Conservation (phyloP, 768 basidiomycete species). For the Russula dissimulans region DNA sequence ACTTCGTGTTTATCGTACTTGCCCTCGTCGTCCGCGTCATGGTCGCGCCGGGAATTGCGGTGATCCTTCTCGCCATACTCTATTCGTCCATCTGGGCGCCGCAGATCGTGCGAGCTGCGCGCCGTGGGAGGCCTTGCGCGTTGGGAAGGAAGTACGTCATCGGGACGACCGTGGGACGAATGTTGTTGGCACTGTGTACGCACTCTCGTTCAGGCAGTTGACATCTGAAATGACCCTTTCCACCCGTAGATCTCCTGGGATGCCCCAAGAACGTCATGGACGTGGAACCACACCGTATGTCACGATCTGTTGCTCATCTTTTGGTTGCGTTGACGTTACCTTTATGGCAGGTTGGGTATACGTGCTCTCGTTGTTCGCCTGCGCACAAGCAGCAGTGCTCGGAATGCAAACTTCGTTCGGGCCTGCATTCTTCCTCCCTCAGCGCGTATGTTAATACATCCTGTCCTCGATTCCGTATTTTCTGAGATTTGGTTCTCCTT, state of each 20-base stretch:
- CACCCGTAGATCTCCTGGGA: slow-evolving; percentile 59
- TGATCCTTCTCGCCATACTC: slow-evolving; percentile 54
- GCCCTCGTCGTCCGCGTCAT: slow-evolving; percentile 69
- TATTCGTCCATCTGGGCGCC: slow-evolving; percentile 82
- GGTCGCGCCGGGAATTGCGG: slow-evolving; percentile 52
- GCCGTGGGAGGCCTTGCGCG: slow-evolving; percentile 61
- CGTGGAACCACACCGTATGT: slow-evolving; percentile 56
- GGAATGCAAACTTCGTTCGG: slow-evolving; percentile 69
- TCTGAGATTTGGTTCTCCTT: not conserved
- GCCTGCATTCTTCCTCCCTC: slow-evolving; percentile 67
- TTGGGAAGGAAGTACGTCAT: slow-evolving; percentile 62
- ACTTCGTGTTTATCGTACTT: slow-evolving; percentile 57
- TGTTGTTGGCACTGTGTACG: slow-evolving; percentile 71
- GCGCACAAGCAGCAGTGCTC: slow-evolving; percentile 52
- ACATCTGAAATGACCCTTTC: not conserved
- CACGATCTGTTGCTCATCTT: not conserved
- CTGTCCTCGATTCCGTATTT: too few relatives aligned
- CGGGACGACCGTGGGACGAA: slow-evolving; percentile 63
- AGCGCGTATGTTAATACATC: not conserved
- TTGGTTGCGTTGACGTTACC: not conserved
- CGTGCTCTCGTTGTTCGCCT: slow-evolving; percentile 47
- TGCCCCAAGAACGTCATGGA: slow-evolving; percentile 86
- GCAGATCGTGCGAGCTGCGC: slow-evolving; percentile 71
- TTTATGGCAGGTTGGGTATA: slow-evolving; percentile 51
- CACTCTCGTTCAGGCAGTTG: slow-evolving; percentile 6